Base-by-base conservation (phyloP, 1,284 basidiomycete species). In the Schizopora paradoxa region DNA sequence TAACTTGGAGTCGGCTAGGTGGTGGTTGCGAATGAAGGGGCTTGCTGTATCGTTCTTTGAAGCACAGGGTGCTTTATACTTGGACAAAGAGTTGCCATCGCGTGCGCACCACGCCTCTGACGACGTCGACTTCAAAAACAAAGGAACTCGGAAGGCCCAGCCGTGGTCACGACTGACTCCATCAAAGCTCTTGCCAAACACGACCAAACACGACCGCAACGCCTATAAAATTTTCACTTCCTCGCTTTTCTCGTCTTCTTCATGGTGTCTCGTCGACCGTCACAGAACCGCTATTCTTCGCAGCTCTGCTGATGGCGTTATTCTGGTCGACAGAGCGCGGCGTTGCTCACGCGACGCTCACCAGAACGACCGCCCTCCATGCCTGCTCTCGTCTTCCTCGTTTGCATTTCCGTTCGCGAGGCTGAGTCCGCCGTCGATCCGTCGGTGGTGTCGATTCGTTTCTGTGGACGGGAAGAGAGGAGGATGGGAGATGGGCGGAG, bases 281-380 rank as follows among this genome's bases (percentile, higher is more conserved):
- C 32, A 43, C 27, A 44, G 46, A 50, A 44, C 48, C 41, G 43
- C 37, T 23, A 40, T 40, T 37, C 41, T 31, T 43, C 47, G 14
- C 43, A 37, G 43, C 33, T 22, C 18, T 11, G 32, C 43, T 46
- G 19, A 61, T 68, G 63, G 57, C 65, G 70, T 77, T 66, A 47
- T 81, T 80, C 72, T 64, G 73, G 79, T 82, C 77, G 79, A 70
- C 72, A 79, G 81, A 85, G 82, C 80, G 77, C 82, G 79, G 76
- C 60, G 67, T 68, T 65, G 65, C 61, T 69, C 60, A 63, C 16
- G 25, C 70, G 73, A 63, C 62, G 80, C 73, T 85, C 82, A 85
- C 82, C 41, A 85, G 79, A 85, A 54, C 50, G 60, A 84, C 74
- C 67, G 60, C 60, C 55, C 57, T 54, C 55, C 45, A 50, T n/a